These are phyloP conservation scores for Hygrophoropsis aurantiaca DNA, from an alignment of 768 basidiomycete genomes.

Conservation along the genomic window DNA sequence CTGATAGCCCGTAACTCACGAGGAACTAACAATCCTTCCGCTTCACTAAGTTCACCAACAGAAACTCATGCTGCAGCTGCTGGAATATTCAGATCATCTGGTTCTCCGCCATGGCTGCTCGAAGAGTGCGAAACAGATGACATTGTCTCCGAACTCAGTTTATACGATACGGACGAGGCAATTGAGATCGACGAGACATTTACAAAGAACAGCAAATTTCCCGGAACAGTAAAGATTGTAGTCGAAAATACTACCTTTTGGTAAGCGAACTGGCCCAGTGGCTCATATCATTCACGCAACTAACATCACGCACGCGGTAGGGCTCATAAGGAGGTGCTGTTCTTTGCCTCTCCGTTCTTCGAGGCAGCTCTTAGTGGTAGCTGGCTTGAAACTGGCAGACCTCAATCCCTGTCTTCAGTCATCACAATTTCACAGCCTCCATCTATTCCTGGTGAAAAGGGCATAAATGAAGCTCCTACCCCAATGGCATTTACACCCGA, in stretches of 20 bases:
- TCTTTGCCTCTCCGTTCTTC: slow-evolving; percentile 95
- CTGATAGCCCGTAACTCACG: slow-evolving; percentile 86
- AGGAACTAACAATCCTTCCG: slow-evolving; percentile 72
- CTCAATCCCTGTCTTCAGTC: slow-evolving; percentile 76
- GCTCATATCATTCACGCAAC: slow-evolving; percentile 6
- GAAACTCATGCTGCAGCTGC: slow-evolving; percentile 88
- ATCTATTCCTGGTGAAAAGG: slow-evolving; percentile 50
- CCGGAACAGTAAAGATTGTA: slow-evolving; percentile 88
- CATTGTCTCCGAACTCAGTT: slow-evolving; percentile 64
- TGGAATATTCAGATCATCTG: slow-evolving; percentile 80
- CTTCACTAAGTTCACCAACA: slow-evolving; percentile 79
- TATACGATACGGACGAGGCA: slow-evolving; percentile 63
- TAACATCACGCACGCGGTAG: slow-evolving; percentile 35
- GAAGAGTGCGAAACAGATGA: slow-evolving; percentile 75
- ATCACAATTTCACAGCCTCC: slow-evolving; percentile 83
- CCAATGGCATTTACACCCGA: slow-evolving; percentile 64
- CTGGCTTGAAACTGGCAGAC: slow-evolving; percentile 88
- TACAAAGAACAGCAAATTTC: slow-evolving; percentile 61
- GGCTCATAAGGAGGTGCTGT: slow-evolving; percentile 90
- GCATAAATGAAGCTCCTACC: slow-evolving; percentile 39
- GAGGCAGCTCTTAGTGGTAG: slow-evolving; percentile 87
- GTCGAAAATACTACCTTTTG: slow-evolving; percentile 91
- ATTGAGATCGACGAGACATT: slow-evolving; percentile 86
- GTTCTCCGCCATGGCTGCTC: slow-evolving; percentile 77
- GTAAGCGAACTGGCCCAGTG: slow-evolving; percentile 43